Conservation (phyloP, 2,329 filamentous ascomycete species). For the Colletotrichum neosansevieriae region DNA sequence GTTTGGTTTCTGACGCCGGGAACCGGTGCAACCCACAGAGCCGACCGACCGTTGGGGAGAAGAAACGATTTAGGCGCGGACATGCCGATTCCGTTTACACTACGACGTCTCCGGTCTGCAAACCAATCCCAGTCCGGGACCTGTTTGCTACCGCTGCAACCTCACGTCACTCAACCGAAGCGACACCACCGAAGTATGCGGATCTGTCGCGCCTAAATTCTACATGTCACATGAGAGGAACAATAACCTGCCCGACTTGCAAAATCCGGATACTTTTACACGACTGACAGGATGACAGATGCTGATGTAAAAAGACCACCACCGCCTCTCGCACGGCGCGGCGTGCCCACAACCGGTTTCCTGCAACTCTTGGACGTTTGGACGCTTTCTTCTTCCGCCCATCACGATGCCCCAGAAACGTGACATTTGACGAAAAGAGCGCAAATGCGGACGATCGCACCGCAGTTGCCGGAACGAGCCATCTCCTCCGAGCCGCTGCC, state of each 20-base stretch:
- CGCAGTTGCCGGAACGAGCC: slow-evolving; percentile 30
- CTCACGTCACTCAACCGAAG: slow-evolving; percentile 29
- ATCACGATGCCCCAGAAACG: neutral
- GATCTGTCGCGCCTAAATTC: neutral
- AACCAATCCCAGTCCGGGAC: slow-evolving; percentile 11
- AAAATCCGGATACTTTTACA: neutral
- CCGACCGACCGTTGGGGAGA: slow-evolving; percentile 8
- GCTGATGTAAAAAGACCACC: slow-evolving; percentile 35
- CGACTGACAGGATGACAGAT: slow-evolving; percentile 29
- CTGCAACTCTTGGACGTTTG: neutral
- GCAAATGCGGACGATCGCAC: slow-evolving; percentile 4
- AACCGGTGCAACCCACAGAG: slow-evolving; percentile 8
- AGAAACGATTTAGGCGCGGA: slow-evolving; percentile 32
- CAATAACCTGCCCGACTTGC: neutral
- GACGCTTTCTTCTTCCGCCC: slow-evolving; percentile 6
- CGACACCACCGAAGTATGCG: slow-evolving; percentile 6
- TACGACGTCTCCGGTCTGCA: slow-evolving; percentile 2
- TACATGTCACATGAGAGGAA: too few relatives aligned
- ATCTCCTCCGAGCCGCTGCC: slow-evolving; percentile 35
- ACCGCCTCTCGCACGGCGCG: neutral
- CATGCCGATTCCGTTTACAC: slow-evolving; percentile 32
- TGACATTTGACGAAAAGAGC: neutral
- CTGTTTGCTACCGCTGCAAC: slow-evolving; percentile 23
- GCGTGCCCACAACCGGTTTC: neutral
- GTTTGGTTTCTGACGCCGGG: neutral